Evolutionary conservation across 2,329 filamentous ascomycete genomes (phyloP).

Genomic region (Chrysoporthe austroafricana): DNA sequence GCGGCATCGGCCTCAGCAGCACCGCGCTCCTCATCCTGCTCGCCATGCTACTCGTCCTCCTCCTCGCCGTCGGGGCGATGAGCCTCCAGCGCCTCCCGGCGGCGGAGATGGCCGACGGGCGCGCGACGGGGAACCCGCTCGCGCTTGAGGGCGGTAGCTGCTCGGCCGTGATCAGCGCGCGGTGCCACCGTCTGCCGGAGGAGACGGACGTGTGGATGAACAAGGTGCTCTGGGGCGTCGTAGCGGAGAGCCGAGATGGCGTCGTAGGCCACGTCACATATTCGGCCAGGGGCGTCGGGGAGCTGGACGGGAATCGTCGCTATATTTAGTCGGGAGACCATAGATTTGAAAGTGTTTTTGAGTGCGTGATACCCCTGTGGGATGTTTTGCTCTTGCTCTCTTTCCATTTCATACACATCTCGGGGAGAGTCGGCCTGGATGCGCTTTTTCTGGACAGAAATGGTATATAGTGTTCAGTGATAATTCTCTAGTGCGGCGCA

Average conservation of each 20-base stretch:
- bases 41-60: conserved; percentile 43
- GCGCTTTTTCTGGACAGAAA: conserved; percentile 7
- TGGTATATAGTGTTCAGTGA: conserved; percentile 5
- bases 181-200: conserved; percentile 47
- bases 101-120: conserved; percentile 41
- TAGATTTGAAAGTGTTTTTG: neutral
- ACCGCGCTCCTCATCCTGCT: conserved; percentile 48
- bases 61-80: conserved; percentile 41
- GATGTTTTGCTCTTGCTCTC: conserved; percentile 13
- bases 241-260: conserved; percentile 41
- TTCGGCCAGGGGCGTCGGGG: conserved; percentile 41
- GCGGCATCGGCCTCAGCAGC: conserved; percentile 48
- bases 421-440: neutral
- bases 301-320: conserved; percentile 41
- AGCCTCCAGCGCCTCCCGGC: conserved; percentile 46
- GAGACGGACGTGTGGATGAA: conserved; percentile 41
- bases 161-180: conserved; percentile 55
- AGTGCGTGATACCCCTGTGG: conserved; percentile 3
- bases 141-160: conserved; percentile 51
- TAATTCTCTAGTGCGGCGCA: conserved; percentile 6
- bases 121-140: conserved; percentile 52
- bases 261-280: conserved; percentile 50
- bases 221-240: conserved; percentile 51
- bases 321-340: conserved; percentile 40
- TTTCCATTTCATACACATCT: neutral